Evolutionary conservation across 1,139 yeast species (phyloP), one percentile per base, ranked within the genome.

Genomic region (Magnusiomyces paraingens): DNA sequence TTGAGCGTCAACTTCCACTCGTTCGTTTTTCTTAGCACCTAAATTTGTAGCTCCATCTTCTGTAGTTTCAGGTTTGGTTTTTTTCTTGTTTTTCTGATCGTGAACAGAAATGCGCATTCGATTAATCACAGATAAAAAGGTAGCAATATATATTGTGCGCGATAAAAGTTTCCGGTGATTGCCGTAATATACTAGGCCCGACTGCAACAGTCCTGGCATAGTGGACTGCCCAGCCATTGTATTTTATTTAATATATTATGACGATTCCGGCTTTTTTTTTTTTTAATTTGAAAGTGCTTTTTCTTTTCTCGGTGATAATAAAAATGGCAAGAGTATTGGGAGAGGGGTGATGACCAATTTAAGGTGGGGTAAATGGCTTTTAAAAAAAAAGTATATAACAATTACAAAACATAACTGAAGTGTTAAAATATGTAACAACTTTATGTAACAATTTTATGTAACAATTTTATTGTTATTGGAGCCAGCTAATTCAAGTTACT

Each of bases 1-100:
- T 26, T 56, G 65, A 36, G 57, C 52, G 57, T 72, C 70, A 21
- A 72, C 68, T 6, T 70, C 74, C 26, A 67, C 73, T 39, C 55
- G 58, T 48, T 52, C 53, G 38, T 51, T 51, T 18, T 53, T 56
- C 43, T 49, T 17, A 26, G 8, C 4, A 8, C 32, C 32, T 8
- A 8, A 8, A 4, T 22, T 17, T 40, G 29, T 17, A 41, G 55
- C 20, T 39, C 43, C 36, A 47, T 47, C 36, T 49, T 48, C 38
- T 47, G 40, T 52, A 20, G 55, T 43, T 45, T 56, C 53, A 5
- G 52, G 18, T 22, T 52, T 52, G 35, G 38, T 48, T 48, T 54
- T 53, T 32, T 35, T 41, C 43, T 40, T 11, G 29, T 47, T n/a
- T 40, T 44, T 48, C 32, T 58, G 63, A 51, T 57, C 61, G 42